A percentile compares a stretch with the other conserved stretches of the same genome.
phyloP scores from a whole-genome alignment of 805 yeast species.

The Komagataella phaffii region DNA sequence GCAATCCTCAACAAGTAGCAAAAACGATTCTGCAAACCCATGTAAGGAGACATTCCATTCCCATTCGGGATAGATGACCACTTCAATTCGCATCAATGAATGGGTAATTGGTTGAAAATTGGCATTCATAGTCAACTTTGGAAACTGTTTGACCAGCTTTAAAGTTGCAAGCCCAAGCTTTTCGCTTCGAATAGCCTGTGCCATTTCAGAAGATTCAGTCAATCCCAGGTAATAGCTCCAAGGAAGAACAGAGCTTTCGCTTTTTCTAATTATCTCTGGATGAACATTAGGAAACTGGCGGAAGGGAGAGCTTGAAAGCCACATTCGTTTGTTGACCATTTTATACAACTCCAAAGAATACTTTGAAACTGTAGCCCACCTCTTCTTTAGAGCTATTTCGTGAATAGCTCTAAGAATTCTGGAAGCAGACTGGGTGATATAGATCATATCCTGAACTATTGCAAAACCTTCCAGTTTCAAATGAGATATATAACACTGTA shows the following conservation, averaged over 20 bases:
- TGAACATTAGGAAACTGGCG: constrained; percentile 75
- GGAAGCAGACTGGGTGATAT: constrained; percentile 87
- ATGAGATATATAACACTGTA: constrained; percentile 81
- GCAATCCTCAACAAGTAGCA: constrained; percentile 67
- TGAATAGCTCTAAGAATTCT: constrained; percentile 75
- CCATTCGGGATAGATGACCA: constrained; percentile 64
- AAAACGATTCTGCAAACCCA: constrained; percentile 51
- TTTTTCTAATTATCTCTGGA: constrained; percentile 48
- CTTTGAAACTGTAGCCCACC: constrained; percentile 58
- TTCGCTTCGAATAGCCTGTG: constrained; percentile 67
- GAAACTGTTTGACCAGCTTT: constrained; percentile 58
- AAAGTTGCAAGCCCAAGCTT: constrained; percentile 46
- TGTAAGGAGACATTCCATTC: constrained; percentile 61
- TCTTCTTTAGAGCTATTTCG: constrained; percentile 58
- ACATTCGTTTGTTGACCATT: constrained; percentile 68
- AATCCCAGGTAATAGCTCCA: constrained; percentile 68
- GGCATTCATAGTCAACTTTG: constrained; percentile 46
- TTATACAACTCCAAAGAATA: constrained; percentile 53
- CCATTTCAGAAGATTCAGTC: constrained; percentile 58
- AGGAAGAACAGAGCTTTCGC: constrained; percentile 74
- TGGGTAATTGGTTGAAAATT: constrained; percentile 69
- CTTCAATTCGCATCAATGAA: constrained; percentile 46
- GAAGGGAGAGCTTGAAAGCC: constrained; percentile 79
- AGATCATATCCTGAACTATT: constrained; percentile 83
- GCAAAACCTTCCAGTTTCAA: constrained; percentile 79